Conservation (phyloP, 2,329 filamentous ascomycete species). For the Cercospora zeina region DNA sequence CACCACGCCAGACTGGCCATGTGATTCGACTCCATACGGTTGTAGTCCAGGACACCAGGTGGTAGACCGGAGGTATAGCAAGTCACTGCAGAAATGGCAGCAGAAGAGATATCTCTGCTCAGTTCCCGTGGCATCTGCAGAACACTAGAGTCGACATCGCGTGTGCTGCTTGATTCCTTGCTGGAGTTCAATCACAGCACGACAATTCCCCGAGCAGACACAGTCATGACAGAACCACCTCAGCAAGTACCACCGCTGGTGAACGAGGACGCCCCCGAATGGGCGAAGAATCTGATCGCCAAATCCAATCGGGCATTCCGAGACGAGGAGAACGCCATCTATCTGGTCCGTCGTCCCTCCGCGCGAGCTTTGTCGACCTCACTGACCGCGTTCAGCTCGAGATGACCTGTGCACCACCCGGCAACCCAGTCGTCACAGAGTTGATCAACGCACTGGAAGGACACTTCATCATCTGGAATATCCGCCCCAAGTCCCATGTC, state of each 20-base stretch:
- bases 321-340: constrained; percentile 6
- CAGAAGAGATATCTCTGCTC: no score
- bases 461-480: background rate
- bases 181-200: background rate
- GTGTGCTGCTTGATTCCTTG: background rate
- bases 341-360: background rate
- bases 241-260: background rate
- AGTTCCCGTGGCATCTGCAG: no score
- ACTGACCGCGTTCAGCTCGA: constrained; percentile 3
- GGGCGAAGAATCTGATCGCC: background rate
- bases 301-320: background rate
- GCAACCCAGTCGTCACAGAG: background rate
- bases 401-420: background rate
- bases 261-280: background rate
- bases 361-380: background rate
- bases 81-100: background rate
- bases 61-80: background rate
- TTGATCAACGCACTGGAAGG: background rate
- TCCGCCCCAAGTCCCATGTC: background rate
- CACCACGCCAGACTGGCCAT: no score
- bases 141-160: background rate
- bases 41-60: no score
- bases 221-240: background rate
- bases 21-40: no score
- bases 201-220: background rate